Evolutionary conservation across 169 alveolate species (phyloP).

Genomic region (Eimeria falciformis): DNA sequence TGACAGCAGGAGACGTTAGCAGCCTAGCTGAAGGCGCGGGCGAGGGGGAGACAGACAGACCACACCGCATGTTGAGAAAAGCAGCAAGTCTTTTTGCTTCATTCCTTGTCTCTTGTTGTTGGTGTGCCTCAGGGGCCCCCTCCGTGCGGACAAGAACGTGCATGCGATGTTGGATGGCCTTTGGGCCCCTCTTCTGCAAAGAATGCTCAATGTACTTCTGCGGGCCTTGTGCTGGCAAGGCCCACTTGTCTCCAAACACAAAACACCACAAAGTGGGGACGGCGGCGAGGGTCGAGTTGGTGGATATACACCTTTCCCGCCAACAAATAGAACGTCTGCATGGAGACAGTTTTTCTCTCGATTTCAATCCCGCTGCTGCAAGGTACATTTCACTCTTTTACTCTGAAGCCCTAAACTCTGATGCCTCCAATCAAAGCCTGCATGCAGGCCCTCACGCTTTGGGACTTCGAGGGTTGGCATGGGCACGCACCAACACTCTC

Average conservation of each 20-base stretch:
- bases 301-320: neutral
- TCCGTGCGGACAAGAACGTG: neutral
- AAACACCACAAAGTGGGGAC: neutral
- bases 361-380: neutral
- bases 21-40: too few species aligned
- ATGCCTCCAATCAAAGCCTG: neutral
- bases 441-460: too few species aligned
- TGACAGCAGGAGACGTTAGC: too few species aligned
- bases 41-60: slow-evolving; percentile 5
- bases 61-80: neutral
- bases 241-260: neutral
- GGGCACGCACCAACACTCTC: too few species aligned
- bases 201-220: neutral
- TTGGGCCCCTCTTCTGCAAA: slow-evolving; percentile 31
- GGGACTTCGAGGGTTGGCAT: too few species aligned
- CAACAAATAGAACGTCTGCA: neutral
- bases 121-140: neutral
- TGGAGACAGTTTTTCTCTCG: neutral
- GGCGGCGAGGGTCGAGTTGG: neutral
- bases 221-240: slow-evolving; percentile 10
- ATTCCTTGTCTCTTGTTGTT: neutral
- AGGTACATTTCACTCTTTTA: neutral
- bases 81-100: neutral
- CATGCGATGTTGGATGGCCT: slow-evolving; percentile 39
- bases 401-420: slow-evolving; percentile 2